phyloP scores from a whole-genome alignment of 2,329 filamentous ascomycete genomes.

The Beauveria sp. region DNA sequence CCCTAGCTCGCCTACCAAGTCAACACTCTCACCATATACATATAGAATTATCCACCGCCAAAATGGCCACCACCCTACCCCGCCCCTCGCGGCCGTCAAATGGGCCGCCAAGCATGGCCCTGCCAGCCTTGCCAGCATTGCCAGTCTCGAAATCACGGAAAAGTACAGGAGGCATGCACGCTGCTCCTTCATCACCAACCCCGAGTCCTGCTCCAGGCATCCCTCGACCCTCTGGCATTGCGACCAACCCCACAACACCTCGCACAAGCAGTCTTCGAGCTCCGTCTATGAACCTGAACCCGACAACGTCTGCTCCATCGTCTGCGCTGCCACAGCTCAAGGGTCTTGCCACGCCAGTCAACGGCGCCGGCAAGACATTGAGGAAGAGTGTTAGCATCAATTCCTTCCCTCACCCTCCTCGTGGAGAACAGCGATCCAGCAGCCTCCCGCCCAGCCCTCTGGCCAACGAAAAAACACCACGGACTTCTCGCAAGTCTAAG shows the following conservation, averaged over 20 bases:
- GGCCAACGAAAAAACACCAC: conserved; percentile 39
- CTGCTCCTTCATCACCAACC: conserved; percentile 22
- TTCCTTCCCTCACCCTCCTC: conserved; percentile 84
- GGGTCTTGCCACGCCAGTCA: conserved; percentile 43
- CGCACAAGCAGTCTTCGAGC: conserved; percentile 48
- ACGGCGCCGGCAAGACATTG: conserved; percentile 58
- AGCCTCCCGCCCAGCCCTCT: conserved; percentile 58
- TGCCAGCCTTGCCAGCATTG: conserved; percentile 70
- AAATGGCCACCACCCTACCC: conserved; percentile 56
- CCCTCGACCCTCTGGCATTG: conserved; percentile 19
- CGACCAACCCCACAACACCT: conserved; percentile 39
- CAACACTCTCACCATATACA: conserved; percentile 9
- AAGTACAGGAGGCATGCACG: conserved; percentile 43
- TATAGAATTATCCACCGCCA: neutral
- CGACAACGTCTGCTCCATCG: conserved; percentile 45
- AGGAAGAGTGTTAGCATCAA: conserved; percentile 90
- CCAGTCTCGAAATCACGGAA: conserved; percentile 67
- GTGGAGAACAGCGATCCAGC: conserved; percentile 48
- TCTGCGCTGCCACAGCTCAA: conserved; percentile 50
- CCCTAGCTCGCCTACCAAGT: neutral
- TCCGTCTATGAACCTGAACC: conserved; percentile 47
- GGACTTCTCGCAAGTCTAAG: conserved; percentile 44
- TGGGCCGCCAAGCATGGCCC: conserved; percentile 61
- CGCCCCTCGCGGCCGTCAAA: conserved; percentile 59
- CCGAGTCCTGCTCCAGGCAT: neutral